Conservation (phyloP, 2,329 filamentous ascomycete genomes). For the Aspergillus melleus region DNA sequence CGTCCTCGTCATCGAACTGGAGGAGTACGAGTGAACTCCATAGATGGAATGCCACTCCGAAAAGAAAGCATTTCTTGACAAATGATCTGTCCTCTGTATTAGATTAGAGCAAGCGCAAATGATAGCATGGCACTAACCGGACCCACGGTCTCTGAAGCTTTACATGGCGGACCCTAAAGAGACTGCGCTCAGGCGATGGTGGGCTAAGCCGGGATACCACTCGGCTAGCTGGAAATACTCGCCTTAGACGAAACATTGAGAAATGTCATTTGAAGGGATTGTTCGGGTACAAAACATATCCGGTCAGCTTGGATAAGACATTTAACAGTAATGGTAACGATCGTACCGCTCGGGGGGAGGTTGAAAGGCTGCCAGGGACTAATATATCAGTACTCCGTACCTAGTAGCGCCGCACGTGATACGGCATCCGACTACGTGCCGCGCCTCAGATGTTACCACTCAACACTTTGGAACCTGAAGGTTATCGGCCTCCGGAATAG, state of each 20-base stretch:
- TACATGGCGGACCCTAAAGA: constrained; percentile 31
- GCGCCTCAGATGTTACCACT: neutral
- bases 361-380: too few species aligned
- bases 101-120: neutral
- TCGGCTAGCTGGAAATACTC: constrained; percentile 27
- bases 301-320: neutral
- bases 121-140: constrained; percentile 21
- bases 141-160: constrained; percentile 37
- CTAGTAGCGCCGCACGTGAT: neutral
- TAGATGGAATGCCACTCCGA: constrained; percentile 33
- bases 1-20: constrained; percentile 30
- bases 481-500: neutral
- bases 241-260: constrained; percentile 37
- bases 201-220: constrained; percentile 23
- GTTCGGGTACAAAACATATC: constrained; percentile 11
- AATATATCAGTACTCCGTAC: too few species aligned
- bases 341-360: neutral
- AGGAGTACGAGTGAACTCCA: constrained; percentile 35
- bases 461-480: neutral
- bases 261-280: constrained; percentile 15
- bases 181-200: constrained; percentile 16
- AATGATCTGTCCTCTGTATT: constrained; percentile 24
- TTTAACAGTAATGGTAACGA: neutral
- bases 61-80: constrained; percentile 30
- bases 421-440: neutral